phyloP scores from a whole-genome alignment of 768 basidiomycete species.

The Suillus ampliporus region DNA sequence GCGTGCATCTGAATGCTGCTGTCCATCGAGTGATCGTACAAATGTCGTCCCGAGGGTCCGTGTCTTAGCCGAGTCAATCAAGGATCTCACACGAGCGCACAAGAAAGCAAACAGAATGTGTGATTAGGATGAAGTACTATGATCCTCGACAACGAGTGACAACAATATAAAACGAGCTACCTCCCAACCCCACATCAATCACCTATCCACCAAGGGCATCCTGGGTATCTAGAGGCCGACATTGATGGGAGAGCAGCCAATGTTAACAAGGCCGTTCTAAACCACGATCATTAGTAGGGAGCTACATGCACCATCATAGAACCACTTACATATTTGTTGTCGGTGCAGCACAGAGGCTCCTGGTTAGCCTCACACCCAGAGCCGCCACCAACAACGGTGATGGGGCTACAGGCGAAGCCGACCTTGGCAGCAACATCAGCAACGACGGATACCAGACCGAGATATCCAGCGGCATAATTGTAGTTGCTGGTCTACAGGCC shows the following conservation, averaged over 20 bases:
- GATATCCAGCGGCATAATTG: background rate
- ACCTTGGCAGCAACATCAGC: conserved; percentile 13
- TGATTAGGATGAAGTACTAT: too few relatives aligned
- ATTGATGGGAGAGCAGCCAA: conserved; percentile 46
- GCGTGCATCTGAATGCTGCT: too few relatives aligned
- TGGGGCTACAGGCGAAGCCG: conserved; percentile 45
- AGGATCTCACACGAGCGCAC: too few relatives aligned
- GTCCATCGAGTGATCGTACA: too few relatives aligned
- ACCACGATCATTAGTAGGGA: background rate
- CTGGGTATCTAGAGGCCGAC: conserved; percentile 17
- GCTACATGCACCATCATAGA: background rate
- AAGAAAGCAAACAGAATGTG: too few relatives aligned
- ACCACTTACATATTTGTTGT: conserved; percentile 48
- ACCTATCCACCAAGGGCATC: background rate
- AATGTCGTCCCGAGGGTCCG: too few relatives aligned
- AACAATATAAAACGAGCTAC: too few relatives aligned
- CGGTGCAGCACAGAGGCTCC: conserved; percentile 53
- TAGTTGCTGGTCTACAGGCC: too few relatives aligned
- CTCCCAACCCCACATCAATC: background rate
- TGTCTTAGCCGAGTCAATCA: too few relatives aligned
- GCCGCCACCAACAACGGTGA: conserved; percentile 30
- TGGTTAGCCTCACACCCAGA: background rate
- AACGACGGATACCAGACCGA: background rate
- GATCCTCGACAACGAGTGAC: too few relatives aligned
- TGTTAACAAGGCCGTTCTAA: conserved; percentile 42